Base-by-base conservation (phyloP, 2,329 filamentous ascomycete genomes). In the Rhynchosporium secalis region DNA sequence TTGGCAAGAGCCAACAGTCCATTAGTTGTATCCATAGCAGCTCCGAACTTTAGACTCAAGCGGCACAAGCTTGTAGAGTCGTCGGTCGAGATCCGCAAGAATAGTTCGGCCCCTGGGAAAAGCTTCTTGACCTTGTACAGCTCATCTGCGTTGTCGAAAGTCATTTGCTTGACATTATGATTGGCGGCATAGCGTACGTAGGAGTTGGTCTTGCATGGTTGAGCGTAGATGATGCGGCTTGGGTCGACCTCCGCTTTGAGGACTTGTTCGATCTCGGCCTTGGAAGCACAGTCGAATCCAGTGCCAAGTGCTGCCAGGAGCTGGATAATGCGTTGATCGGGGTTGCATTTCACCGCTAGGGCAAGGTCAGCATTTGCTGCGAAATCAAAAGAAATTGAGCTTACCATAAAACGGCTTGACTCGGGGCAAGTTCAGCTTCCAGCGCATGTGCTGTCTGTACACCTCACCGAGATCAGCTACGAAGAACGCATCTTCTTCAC, bases 151-250 rank as follows among this genome's bases (percentile, higher is more conserved):
- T 99, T 99, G 84, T 99, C 95, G 75, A 99, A 98, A 2, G 95
- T 99, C 94, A 99, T 98, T 82, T 96, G 91, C 80, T 90, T 94
- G 75, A 99, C 95, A 70, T 89, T 90, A 69, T 88, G 82, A 74
- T 86, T 84, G 73, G 90, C 87, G 68, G 96, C 95, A 74, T 93
- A 96, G 74, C 93, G 92, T 66, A 99, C 84, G 77, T 97, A 98
- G 54, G 94, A 97, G 80, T 95, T 96, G 73, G 95, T 99, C 87
- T 99, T 99, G 90, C 95, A 98, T 61, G 95, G 95, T 80, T 99
- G 95, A 56, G 95, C 95, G 75, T 98, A 99, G 79, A 99, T 97
- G 81, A 99, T 96, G 76, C 94, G 92, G 69, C 87, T 86, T 12
- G 95, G 91, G 74, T 91, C 88, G 69, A 96, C 84, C 71, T 92